Evolutionary conservation across 2,329 filamentous ascomycete species (phyloP), one percentile per base, ranked within the genome.

Genomic region (Hypoxylon sp.): DNA sequence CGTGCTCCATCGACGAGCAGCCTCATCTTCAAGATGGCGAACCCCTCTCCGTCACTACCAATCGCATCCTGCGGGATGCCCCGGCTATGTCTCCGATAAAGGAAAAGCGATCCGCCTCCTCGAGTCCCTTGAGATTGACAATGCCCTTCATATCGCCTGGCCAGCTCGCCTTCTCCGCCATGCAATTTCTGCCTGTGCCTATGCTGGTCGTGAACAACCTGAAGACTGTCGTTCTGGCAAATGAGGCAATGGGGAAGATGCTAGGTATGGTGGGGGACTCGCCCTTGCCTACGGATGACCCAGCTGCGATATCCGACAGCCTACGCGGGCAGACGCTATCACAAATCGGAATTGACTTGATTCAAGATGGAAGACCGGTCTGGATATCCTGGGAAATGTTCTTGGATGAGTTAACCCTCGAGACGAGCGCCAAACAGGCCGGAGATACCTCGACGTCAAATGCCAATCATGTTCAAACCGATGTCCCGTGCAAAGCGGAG

Each of bases 121-220:
- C 65, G 12, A 74, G 71, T 50, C 70, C 71, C 3, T 68, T 74
- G 36, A 67, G 66, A 12, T 53, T 75, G 8, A 51, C 72, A 4
- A 78, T 82, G 69, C 77, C 78, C 0, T 69, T 68, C 43, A 73
- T 78, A 37, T 78, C 76, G 0, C 74, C 78, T 0, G 77, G 74
- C 1, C 79, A 83, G 61, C 70, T 86, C 27, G 84, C 87, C 15
- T 83, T 89, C 51, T 81, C 84, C 1, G 84, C 87, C 4, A 73
- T 92, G 70, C 87, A 89, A 63, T 90, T 89, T 64, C 75, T 92
- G 4, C 89, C 89, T 0, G 82, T 90, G 35, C 89, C 89, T 0
- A 68, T 90, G 3, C 68, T 91, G 25, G 83, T 92, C 1, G 72
- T 92, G 25, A 86, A 86, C 40, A 82, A 78, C 25, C 64, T 81